These are phyloP conservation scores for Zasmidium angulare DNA, from an alignment of 2,329 filamentous ascomycete species.

Conservation along the genomic window DNA sequence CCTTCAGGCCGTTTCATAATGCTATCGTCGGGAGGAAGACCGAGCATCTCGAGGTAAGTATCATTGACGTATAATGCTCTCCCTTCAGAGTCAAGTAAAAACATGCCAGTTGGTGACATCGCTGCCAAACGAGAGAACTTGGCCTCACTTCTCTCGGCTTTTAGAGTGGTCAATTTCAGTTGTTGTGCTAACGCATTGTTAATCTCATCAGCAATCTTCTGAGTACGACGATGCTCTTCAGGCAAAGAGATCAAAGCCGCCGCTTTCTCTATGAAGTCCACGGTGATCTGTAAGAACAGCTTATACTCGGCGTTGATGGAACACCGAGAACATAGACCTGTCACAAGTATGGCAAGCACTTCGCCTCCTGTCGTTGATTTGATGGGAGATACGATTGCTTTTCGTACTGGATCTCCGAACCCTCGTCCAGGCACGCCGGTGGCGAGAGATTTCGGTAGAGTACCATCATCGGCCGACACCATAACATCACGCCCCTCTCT, in stretches of 20 bases:
- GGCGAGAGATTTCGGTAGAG: conserved; percentile 29
- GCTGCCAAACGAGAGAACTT: conserved; percentile 43
- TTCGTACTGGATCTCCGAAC: conserved; percentile 38
- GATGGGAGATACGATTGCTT: conserved; percentile 39
- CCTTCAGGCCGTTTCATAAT: neutral
- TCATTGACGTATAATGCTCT: conserved; percentile 43
- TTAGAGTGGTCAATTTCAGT: conserved; percentile 31
- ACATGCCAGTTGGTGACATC: conserved; percentile 43
- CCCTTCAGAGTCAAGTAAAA: conserved; percentile 34
- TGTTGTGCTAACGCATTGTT: conserved; percentile 40
- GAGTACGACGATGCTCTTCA: conserved; percentile 34
- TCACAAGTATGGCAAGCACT: conserved; percentile 40
- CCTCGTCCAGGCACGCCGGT: conserved; percentile 34
- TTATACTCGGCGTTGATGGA: conserved; percentile 42
- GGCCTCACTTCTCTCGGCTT: conserved; percentile 37
- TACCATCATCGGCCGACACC: conserved; percentile 33
- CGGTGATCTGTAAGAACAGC: conserved; percentile 38
- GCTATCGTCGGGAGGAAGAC: conserved; percentile 22
- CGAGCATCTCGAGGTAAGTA: conserved; percentile 40
- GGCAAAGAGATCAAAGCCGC: conserved; percentile 42
- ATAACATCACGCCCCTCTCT: conserved; percentile 31
- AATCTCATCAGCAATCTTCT: conserved; percentile 37
- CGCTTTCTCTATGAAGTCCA: conserved; percentile 40
- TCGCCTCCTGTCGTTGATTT: conserved; percentile 36
- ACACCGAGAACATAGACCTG: conserved; percentile 41